Percentiles rank a stretch among this genome's conserved stretches.
Conservation (phyloP, 2,329 filamentous ascomycete species). For the Phialophora macrospora region DNA sequence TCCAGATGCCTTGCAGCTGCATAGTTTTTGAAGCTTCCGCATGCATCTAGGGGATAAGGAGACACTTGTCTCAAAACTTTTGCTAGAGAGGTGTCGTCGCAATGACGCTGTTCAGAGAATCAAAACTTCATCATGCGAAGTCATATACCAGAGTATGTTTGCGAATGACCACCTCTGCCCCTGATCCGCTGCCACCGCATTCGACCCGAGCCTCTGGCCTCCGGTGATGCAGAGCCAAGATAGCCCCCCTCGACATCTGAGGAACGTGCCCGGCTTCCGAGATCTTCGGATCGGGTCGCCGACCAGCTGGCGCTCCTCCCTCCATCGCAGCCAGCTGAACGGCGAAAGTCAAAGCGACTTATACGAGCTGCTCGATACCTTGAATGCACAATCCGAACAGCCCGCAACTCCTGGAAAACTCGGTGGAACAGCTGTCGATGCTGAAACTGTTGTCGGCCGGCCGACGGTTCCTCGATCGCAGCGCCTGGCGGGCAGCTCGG, state of each 20-base stretch:
- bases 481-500: not conserved
- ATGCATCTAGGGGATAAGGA: not conserved
- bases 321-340: slow-evolving; percentile 6
- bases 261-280: slow-evolving; percentile 13
- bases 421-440: not conserved
- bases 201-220: not conserved
- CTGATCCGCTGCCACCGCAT: not conserved
- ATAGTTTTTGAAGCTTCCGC: not conserved
- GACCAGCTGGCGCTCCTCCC: slow-evolving; percentile 5
- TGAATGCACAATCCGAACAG: not conserved
- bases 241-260: slow-evolving; percentile 7
- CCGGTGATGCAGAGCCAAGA: slow-evolving; percentile 4
- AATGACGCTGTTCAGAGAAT: not conserved
- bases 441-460: not conserved
- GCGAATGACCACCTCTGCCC: not conserved
- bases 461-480: not conserved
- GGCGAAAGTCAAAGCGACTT: slow-evolving; percentile 1
- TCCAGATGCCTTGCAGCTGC: not conserved
- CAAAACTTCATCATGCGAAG: not conserved
- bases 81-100: not conserved
- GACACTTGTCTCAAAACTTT: not conserved
- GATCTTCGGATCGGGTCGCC: slow-evolving; percentile 12
- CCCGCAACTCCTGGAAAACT: not conserved
- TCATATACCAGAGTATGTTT: not conserved
- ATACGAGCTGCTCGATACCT: slow-evolving; percentile 9